These are phyloP conservation scores for Colletotrichum neosansevieriae DNA, from an alignment of 2,329 filamentous ascomycete genomes.

Conservation along the genomic window DNA sequence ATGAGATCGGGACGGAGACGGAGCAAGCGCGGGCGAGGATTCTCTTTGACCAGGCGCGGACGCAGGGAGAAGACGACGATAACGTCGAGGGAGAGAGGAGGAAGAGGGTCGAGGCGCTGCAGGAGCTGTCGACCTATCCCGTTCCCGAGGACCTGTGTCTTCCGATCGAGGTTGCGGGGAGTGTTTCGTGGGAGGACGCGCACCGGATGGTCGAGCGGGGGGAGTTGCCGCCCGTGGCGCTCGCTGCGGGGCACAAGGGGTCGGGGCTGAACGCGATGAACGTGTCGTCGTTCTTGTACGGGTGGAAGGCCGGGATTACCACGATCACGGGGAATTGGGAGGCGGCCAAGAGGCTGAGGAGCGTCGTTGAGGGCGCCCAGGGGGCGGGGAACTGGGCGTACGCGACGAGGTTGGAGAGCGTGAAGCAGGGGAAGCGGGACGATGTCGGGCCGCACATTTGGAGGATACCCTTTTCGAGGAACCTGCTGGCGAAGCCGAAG, in stretches of 20 bases:
- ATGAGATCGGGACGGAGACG: constrained; percentile 52
- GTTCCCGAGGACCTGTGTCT: constrained; percentile 50
- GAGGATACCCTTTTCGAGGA: constrained; percentile 40
- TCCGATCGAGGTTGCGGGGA: constrained; percentile 48
- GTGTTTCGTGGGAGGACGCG: constrained; percentile 45
- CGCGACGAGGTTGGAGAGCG: no score
- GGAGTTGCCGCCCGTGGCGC: constrained; percentile 49
- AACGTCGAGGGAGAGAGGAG: constrained; percentile 13
- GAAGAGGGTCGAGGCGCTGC: constrained; percentile 46
- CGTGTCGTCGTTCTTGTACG: constrained; percentile 55
- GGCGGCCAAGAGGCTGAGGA: constrained; percentile 41
- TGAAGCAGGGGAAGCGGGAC: constrained; percentile 9
- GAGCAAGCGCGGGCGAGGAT: constrained; percentile 52
- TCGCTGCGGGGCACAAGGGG: constrained; percentile 48
- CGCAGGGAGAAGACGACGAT: constrained; percentile 29
- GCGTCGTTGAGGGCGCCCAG: constrained; percentile 26
- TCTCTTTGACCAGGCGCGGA: constrained; percentile 42
- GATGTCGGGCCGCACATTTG: constrained; percentile 38
- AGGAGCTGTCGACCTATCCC: constrained; percentile 48
- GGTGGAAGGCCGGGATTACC: constrained; percentile 50
- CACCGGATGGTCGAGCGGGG: constrained; percentile 46
- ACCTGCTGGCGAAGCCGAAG: constrained; percentile 38
- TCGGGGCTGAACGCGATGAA: constrained; percentile 52
- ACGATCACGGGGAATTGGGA: constrained; percentile 58
- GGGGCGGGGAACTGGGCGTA: background rate